Evolutionary conservation across 2,329 filamentous ascomycete genomes (phyloP).

Genomic region (Hypoxylon sp.): DNA sequence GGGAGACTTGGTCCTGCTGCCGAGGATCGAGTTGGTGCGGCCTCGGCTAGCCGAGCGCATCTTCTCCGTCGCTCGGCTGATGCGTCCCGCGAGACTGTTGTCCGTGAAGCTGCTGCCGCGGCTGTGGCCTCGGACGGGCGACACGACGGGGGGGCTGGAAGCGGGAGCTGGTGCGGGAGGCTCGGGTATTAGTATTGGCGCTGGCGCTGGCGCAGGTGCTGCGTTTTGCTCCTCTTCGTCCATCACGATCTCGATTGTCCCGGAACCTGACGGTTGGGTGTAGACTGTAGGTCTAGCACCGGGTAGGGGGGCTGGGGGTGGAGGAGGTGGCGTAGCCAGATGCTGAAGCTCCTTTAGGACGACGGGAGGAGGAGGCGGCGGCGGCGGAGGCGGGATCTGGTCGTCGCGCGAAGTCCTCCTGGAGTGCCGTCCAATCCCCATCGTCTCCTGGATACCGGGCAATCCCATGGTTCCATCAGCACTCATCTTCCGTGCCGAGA

Average conservation of each 20-base stretch:
- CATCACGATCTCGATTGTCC: slow-evolving; percentile 69
- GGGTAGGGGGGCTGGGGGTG: slow-evolving; percentile 67
- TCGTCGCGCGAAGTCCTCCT: slow-evolving; percentile 61
- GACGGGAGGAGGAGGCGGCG: slow-evolving; percentile 59
- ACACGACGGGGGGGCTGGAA: slow-evolving; percentile 52
- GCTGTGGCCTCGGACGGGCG: slow-evolving; percentile 57
- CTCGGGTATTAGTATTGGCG: slow-evolving; percentile 17
- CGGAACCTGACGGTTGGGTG: slow-evolving; percentile 59
- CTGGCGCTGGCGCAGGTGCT: slow-evolving; percentile 43
- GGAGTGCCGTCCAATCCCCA: slow-evolving; percentile 47
- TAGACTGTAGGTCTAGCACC: slow-evolving; percentile 52
- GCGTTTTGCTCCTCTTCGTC: slow-evolving; percentile 60
- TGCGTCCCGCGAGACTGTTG: slow-evolving; percentile 60
- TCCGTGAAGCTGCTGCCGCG: slow-evolving; percentile 66
- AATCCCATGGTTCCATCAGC: slow-evolving; percentile 50
- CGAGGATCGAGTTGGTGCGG: slow-evolving; percentile 54
- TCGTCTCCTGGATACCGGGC: slow-evolving; percentile 59
- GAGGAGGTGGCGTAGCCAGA: slow-evolving; percentile 67
- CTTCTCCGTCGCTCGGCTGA: slow-evolving; percentile 66
- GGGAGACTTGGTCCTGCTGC: slow-evolving; percentile 50
- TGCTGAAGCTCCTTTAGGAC: slow-evolving; percentile 71
- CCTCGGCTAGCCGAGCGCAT: slow-evolving; percentile 68
- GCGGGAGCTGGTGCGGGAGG: slow-evolving; percentile 1
- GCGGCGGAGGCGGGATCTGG: slow-evolving; percentile 60
- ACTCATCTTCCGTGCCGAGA: slow-evolving; percentile 51